phyloP scores from a whole-genome alignment of 345 rosid genomes.

The Erucastrum elatum region DNA sequence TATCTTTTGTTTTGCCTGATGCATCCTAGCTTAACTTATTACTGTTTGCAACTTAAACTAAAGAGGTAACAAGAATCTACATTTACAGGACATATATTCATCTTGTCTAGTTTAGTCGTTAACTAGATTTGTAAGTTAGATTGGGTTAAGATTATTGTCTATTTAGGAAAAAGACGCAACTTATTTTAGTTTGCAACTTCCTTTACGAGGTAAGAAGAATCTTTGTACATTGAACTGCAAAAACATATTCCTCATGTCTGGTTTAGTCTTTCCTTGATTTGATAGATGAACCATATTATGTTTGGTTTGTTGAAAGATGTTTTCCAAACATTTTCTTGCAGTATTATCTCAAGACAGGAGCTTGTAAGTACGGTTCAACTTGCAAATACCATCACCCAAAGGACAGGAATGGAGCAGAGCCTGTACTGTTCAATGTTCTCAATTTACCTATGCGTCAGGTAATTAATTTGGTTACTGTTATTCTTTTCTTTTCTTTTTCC shows the following conservation, averaged over 20 bases:
- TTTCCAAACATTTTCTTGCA: slow-evolving; percentile 34
- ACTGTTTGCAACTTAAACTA: background rate
- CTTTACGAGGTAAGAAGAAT: slow-evolving; percentile 7
- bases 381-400: slow-evolving; percentile 91
- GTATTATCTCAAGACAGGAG: slow-evolving; percentile 82
- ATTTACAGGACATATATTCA: background rate
- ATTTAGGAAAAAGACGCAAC: background rate
- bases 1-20: background rate
- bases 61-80: background rate
- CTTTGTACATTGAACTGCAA: background rate
- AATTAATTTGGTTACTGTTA: background rate
- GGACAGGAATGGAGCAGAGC: slow-evolving; percentile 82
- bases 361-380: slow-evolving; percentile 78
- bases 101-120: background rate
- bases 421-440: slow-evolving; percentile 57
- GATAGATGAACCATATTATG: background rate
- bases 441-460: slow-evolving; percentile 90
- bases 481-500: too few relatives aligned
- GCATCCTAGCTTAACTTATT: background rate
- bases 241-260: slow-evolving; percentile 26
- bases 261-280: slow-evolving; percentile 18
- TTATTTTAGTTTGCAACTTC: background rate
- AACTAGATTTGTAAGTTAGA: background rate
- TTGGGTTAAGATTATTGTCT: background rate
- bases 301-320: background rate